Base-by-base conservation (phyloP, 1,284 basidiomycete species). In the Fomitiporia mediterranea region DNA sequence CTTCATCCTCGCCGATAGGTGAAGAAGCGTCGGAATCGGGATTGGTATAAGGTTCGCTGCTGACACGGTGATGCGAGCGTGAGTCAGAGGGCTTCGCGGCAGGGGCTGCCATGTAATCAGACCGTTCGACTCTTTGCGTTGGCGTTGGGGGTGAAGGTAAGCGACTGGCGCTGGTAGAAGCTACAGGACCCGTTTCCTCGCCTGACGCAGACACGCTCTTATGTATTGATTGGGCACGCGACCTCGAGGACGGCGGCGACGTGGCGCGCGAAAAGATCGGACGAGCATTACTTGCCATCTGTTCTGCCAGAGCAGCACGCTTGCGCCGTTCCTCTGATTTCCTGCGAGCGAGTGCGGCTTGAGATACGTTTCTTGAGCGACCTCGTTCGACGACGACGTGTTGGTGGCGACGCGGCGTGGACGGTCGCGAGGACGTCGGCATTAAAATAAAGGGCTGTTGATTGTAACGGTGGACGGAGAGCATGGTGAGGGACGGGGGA, bases 331-430 rank as follows among this genome's bases (percentile, higher is more conserved):
- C 77, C 51, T 79, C 75, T 13, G 77, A 76, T 0, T 77, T 77
- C 50, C 72, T 72, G 51, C 80, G 66, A 1, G 79, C 79, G 32
- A 80, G 64, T 0, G 80, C 81, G 35, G 72, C 72, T 21, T 67
- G 63, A 1, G 80, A 77, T 2, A 82, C 66, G 46, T 70, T 67
- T 27, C 74, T 71, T 7, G 80, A 81, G 52, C 80, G 72, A 8
- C 80, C 80, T 34, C 79, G 74, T 23, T 59, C 58, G 48, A 40
- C 40, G 46, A 50, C 23, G 46, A 37, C 8, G 19, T 42, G 37
- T 9, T 25, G 46, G 30, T 54, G 48, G 53, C 57, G 57, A 46
- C 44, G 44, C n/a, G n/a, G n/a, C 44, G 44, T 46, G 25, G 28
- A 30, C 47, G 34, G 4, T 19, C 46, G 21, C 40, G 32, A 43